Evolutionary conservation across 2,329 filamentous ascomycete genomes (phyloP), one percentile per base, ranked within the genome.

Genomic region (Epichloe glyceriae): DNA sequence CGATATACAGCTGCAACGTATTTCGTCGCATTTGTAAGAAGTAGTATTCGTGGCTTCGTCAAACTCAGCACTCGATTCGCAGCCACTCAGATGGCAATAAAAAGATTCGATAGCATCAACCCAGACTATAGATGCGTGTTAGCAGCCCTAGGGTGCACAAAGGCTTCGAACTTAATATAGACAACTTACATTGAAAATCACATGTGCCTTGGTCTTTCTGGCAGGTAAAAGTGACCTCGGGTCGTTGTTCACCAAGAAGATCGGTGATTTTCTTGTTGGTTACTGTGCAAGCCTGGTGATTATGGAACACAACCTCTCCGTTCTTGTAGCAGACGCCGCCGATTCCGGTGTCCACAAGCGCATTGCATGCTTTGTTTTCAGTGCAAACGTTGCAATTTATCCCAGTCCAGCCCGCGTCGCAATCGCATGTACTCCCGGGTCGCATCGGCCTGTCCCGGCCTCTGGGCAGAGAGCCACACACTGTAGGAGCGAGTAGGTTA

Each of bases 361-460:
- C 83, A 64, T 93, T 81, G 63, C 93, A 98, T 15, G 86, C 90
- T 58, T 85, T 73, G 64, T 97, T 77, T 4, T 82, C 81, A 54
- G 85, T 82, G 69, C 93, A 98, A 51, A 98, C 88, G 61, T 93
- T 98, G 79, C 93, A 98, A 73, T 98, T 98, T 70, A 98, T 91
- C 56, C 93, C 93, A 40, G 80, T 80, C 93, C 93, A 98, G 51
- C 93, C 93, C 38, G 95, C 86, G 62, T 90, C 85, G 67, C 93
- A 98, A 41, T 88, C 73, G 70, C 93, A 98, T 40, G 74, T 72
- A 52, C 82, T 75, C 55, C 80, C 82, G 49, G 80, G 72, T 62
- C 93, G 80, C 63, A 87, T 83, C 20, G 83, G 79, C 58, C 93
- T 79, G 60, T 97, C 82, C 58, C 78, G 77, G 56, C 89, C 90